Conservation (phyloP, 108 stramenopile genomes). For the Fistulifera pelliculosa region DNA sequence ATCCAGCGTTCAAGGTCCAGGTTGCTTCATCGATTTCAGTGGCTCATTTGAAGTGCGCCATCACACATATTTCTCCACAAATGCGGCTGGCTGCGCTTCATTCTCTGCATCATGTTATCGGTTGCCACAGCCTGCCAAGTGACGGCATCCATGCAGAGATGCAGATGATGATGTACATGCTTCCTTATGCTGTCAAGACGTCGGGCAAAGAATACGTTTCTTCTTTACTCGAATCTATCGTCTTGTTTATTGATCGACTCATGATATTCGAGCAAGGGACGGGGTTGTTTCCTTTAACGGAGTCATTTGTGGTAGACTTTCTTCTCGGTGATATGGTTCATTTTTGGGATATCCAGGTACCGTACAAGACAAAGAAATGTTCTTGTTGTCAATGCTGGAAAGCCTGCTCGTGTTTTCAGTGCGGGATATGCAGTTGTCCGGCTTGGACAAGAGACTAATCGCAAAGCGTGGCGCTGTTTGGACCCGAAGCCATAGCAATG, state of each 20-base stretch:
- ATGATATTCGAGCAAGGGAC: conserved; percentile 18
- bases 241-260: conserved; percentile 30
- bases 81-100: conserved; percentile 36
- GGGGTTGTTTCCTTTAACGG: conserved; percentile 18
- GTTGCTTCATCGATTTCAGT: conserved; percentile 12
- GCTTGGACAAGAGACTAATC: conserved; percentile 3
- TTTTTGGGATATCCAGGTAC: conserved; percentile 42
- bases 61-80: conserved; percentile 18
- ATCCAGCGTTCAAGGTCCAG: neutral
- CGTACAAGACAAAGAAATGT: conserved; percentile 38
- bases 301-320: conserved; percentile 36
- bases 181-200: conserved; percentile 35
- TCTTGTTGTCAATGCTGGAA: conserved; percentile 23
- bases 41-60: conserved; percentile 12
- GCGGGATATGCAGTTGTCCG: conserved; percentile 15
- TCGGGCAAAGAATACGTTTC: conserved; percentile 34
- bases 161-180: conserved; percentile 27
- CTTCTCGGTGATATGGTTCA: conserved; percentile 28
- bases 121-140: conserved; percentile 6
- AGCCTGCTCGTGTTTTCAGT: conserved; percentile 25
- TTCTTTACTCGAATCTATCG: conserved; percentile 26
- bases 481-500: conserved; percentile 9
- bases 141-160: conserved; percentile 19
- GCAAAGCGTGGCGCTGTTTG: conserved; percentile 16
- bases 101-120: conserved; percentile 15